Evolutionary conservation across 1,284 basidiomycete species (phyloP).

Genomic region (Agaricales sp.): DNA sequence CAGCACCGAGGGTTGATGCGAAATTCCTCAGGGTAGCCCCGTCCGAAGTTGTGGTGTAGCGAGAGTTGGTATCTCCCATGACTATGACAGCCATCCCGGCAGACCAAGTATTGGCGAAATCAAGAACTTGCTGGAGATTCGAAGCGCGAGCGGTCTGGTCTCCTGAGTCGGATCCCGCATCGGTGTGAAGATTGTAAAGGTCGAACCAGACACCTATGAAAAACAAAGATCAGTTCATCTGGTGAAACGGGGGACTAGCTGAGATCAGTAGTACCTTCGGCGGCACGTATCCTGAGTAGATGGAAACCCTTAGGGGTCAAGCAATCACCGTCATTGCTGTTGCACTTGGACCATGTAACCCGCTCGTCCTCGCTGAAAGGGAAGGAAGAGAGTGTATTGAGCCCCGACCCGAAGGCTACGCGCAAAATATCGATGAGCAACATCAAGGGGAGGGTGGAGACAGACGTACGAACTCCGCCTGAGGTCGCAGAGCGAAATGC

Average conservation of each 20-base stretch:
- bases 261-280: conserved; percentile 5
- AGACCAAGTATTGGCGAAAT: conserved; percentile 14
- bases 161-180: conserved; percentile 23
- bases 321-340: conserved; percentile 23
- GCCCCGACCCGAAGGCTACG: conserved; percentile 24
- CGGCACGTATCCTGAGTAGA: conserved; percentile 20
- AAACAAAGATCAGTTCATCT: not conserved
- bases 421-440: conserved; percentile 5
- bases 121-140: conserved; percentile 22
- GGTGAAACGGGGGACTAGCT: not conserved
- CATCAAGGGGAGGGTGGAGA: not conserved
- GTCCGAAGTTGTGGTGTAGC: conserved; percentile 22
- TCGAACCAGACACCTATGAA: conserved; percentile 23
- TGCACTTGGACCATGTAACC: conserved; percentile 24
- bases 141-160: conserved; percentile 21
- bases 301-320: conserved; percentile 30
- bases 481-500: conserved; percentile 24
- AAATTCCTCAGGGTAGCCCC: conserved; percentile 11
- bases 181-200: conserved; percentile 27
- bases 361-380: conserved; percentile 22
- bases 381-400: conserved; percentile 28
- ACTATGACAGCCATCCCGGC: conserved; percentile 24
- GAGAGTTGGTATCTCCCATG: conserved; percentile 27
- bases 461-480: conserved; percentile 5
- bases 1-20: conserved; percentile 8